Evolutionary conservation across 1,139 yeast species (phyloP), one percentile per base, ranked within the genome.

Genomic region (Saccharomyces hybrid): DNA sequence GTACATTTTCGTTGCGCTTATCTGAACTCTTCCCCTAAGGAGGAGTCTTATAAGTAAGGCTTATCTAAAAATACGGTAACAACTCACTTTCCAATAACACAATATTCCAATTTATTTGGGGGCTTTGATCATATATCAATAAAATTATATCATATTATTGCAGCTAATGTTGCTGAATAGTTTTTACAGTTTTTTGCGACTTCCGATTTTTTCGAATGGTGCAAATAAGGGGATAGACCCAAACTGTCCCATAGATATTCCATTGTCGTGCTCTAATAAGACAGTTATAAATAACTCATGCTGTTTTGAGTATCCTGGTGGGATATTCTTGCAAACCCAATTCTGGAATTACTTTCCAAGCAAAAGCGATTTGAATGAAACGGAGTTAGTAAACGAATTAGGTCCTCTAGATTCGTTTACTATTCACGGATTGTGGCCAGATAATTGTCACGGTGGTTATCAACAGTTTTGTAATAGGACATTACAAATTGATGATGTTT

Each of bases 261-360:
- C 96, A 0, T 69, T 80, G 34, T 79, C 89, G n/a, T 87, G 96
- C 64, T 70, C 78, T 4, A 78, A 78, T 56, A 55, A 63, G 4
- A 72, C 79, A 0, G 72, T 73, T 1, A 73, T 77, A 14, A 71
- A 62, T 1, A 79, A 86, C 64, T 69, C 83, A 1, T 93, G 99
- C 67, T 93, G 98, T 69, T 88, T 84, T 69, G 97, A 91, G 67
- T 79, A 83, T 51, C 95, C 96, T 2, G 93, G 95, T 34, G 97
- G 98, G 1, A 78, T 90, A 14, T 75, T 91, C 47, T 71, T 91
- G 51, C 88, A 84, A 64, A 88, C 98, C 0, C 98, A 93, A 69
- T 90, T 91, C 71, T 93, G 98, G 98, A 96, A 90, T 70, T 88
- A 87, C 66, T 75, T 75, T 57, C 97, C 97, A 0, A 63, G 69